phyloP scores from a whole-genome alignment of 352 stramenopile genomes.

The Saprolegnia diclina region DNA sequence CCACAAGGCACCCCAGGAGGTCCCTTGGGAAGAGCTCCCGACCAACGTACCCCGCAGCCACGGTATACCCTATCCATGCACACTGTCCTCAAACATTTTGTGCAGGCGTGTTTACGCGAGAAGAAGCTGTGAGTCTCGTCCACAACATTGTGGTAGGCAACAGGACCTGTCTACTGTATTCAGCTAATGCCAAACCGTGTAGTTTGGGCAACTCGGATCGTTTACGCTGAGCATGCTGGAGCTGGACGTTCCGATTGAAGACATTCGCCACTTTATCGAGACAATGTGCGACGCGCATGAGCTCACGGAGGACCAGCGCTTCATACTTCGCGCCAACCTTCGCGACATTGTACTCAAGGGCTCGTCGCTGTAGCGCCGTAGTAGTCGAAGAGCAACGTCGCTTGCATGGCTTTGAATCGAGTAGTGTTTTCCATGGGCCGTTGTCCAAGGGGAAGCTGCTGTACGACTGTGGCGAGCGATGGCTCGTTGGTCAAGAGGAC shows the following conservation, averaged over 20 bases:
- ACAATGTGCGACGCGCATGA: slow-evolving; percentile 84
- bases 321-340: slow-evolving; percentile 71
- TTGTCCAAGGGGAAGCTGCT: background rate
- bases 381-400: background rate
- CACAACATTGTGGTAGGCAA: slow-evolving; percentile 69
- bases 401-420: background rate
- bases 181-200: background rate
- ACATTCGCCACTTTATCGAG: slow-evolving; percentile 83
- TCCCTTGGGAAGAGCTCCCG: slow-evolving; percentile 72
- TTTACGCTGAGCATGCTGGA: slow-evolving; percentile 86
- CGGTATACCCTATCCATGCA: background rate
- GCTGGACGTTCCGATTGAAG: slow-evolving; percentile 66
- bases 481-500: background rate
- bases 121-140: slow-evolving; percentile 75
- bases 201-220: slow-evolving; percentile 72
- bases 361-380: background rate
- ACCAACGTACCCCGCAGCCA: slow-evolving; percentile 28
- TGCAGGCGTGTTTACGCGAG: slow-evolving; percentile 48
- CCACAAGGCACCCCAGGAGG: slow-evolving; percentile 64
- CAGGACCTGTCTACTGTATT: too few relatives aligned
- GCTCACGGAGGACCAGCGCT: slow-evolving; percentile 79
- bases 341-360: slow-evolving; percentile 46
- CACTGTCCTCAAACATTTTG: too few relatives aligned
- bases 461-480: background rate
- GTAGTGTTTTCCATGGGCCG: background rate